Evolutionary conservation across 176 grass and related monocot genomes (phyloP).

Genomic region (Alloteropsis semialata): DNA sequence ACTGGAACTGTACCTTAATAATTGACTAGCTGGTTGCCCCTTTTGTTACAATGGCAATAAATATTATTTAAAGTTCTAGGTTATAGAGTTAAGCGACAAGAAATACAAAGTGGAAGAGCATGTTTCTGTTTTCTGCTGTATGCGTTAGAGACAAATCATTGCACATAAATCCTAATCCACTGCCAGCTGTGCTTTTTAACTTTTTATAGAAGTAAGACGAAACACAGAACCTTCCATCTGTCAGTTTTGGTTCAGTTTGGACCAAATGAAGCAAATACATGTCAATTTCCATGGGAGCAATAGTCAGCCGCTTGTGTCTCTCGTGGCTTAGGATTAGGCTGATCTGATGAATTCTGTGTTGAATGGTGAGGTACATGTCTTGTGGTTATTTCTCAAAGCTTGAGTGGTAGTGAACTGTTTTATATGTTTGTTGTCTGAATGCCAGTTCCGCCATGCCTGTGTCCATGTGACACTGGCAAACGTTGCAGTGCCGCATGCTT

Average conservation of each 20-base stretch:
- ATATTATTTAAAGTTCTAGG: background rate
- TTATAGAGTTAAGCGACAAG: no score
- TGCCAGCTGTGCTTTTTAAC: background rate
- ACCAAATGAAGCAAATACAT: background rate
- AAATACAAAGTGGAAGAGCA: background rate
- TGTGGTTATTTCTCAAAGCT: background rate
- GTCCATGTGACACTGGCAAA: no score
- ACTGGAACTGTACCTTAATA: background rate
- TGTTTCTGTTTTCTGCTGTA: background rate
- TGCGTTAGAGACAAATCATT: background rate
- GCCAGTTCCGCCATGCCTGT: no score
- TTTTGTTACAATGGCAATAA: background rate
- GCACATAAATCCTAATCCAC: background rate
- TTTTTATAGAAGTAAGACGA: background rate
- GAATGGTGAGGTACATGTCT: background rate
- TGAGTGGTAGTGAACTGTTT: background rate
- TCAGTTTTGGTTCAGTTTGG: background rate
- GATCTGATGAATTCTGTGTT: background rate
- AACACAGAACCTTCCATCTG: background rate
- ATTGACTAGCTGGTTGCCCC: background rate
- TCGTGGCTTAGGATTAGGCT: background rate
- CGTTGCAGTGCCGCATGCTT: background rate
- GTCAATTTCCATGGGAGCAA: background rate
- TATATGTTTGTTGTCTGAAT: no score
- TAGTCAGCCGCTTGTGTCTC: background rate